phyloP scores from a whole-genome alignment of 2,329 filamentous ascomycete genomes.

The Penicillium psychrosexuale region DNA sequence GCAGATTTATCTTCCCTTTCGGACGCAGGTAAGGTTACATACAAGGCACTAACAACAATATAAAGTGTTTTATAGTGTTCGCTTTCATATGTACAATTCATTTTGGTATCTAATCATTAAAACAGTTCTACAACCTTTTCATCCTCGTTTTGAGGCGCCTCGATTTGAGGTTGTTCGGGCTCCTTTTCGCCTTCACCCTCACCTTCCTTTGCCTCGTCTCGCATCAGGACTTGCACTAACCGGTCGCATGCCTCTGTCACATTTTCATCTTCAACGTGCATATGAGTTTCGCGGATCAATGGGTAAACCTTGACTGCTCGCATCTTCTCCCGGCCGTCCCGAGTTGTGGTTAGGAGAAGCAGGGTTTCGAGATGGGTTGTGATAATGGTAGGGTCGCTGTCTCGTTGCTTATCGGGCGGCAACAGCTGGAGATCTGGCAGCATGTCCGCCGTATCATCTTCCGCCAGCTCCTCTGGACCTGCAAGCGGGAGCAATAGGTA shows the following conservation, averaged over 20 bases:
- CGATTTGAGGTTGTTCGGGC: conserved; percentile 32
- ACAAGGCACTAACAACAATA: neutral
- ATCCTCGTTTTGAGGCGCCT: conserved; percentile 44
- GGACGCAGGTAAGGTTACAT: neutral
- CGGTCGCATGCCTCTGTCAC: conserved; percentile 84
- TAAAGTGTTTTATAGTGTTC: neutral
- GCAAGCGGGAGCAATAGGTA: conserved; percentile 87
- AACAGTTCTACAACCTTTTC: conserved; percentile 48
- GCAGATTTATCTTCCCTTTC: conserved; percentile 1
- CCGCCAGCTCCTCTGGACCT: conserved; percentile 80
- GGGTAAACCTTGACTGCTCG: conserved; percentile 80
- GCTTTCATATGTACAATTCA: conserved; percentile 2
- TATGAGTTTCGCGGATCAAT: conserved; percentile 80
- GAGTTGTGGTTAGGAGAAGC: conserved; percentile 74
- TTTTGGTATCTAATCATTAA: conserved; percentile 25
- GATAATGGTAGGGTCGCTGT: conserved; percentile 71
- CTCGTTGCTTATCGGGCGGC: conserved; percentile 82
- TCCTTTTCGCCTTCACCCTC: conserved; percentile 42
- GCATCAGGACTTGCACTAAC: conserved; percentile 82
- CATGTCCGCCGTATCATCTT: conserved; percentile 84
- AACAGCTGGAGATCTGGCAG: conserved; percentile 85
- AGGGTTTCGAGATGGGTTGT: conserved; percentile 87
- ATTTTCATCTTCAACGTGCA: conserved; percentile 70
- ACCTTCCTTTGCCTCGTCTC: conserved; percentile 67
- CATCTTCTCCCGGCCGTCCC: conserved; percentile 70